A percentile compares a stretch with the other conserved stretches of the same genome.
phyloP scores from a whole-genome alignment of 2,329 filamentous ascomycete species.

The Ilyonectria sp. region DNA sequence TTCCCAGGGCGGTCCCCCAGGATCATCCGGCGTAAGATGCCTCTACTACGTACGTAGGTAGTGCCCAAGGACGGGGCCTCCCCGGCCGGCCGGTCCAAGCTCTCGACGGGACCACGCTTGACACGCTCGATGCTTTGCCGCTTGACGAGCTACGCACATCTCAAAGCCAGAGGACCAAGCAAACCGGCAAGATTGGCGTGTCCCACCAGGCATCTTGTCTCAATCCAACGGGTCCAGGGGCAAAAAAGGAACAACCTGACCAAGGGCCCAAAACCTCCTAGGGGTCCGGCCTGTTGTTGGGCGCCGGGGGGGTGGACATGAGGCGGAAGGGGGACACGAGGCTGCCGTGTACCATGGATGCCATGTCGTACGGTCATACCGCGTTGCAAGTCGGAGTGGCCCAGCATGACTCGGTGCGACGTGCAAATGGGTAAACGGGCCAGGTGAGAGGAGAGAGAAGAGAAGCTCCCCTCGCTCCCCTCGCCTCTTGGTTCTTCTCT shows the following conservation, averaged over 20 bases:
- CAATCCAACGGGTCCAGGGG: conserved; percentile 41
- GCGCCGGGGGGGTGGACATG: conserved; percentile 19
- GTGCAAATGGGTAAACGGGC: neutral
- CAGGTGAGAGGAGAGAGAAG: neutral
- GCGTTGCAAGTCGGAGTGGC: conserved; percentile 9
- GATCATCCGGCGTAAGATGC: too few species aligned
- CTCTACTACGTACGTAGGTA: neutral
- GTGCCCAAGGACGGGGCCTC: conserved; percentile 24
- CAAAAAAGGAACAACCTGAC: conserved; percentile 23
- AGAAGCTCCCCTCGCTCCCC: conserved; percentile 17
- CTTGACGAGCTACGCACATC: neutral
- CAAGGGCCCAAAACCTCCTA: conserved; percentile 1
- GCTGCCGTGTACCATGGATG: neutral
- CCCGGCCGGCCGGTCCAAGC: conserved; percentile 3
- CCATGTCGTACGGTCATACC: conserved; percentile 23
- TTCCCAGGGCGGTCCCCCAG: too few species aligned
- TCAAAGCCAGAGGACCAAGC: conserved; percentile 3
- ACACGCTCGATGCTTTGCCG: too few species aligned
- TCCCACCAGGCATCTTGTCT: conserved; percentile 47
- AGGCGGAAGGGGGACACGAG: conserved; percentile 14
- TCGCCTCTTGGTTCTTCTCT: neutral
- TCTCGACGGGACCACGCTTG: too few species aligned
- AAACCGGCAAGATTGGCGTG: conserved; percentile 43
- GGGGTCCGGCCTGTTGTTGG: conserved; percentile 29
- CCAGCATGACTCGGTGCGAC: conserved; percentile 3